phyloP scores from a whole-genome alignment of 129 eudicot genomes.

The Deinandra increscens region DNA sequence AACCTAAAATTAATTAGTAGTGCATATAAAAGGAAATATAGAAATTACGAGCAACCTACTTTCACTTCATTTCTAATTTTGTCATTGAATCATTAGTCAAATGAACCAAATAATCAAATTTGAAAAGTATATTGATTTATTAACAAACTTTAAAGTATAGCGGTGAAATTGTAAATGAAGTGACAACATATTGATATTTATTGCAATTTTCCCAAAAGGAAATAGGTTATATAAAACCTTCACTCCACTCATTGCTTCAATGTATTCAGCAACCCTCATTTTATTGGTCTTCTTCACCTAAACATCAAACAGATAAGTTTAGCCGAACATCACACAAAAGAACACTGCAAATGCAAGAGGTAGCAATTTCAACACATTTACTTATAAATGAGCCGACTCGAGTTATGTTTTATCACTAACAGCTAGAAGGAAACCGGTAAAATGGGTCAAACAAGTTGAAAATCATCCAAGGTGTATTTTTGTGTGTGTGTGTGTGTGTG shows the following conservation, averaged over 20 bases:
- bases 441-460: not conserved
- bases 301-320: conserved; percentile 13
- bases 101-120: not conserved
- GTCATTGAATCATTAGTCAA: conserved; percentile 7
- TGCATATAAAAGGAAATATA: conserved; percentile 9
- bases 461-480: not conserved
- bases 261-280: conserved; percentile 60
- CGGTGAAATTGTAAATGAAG: not conserved
- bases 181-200: not conserved
- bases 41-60: not conserved
- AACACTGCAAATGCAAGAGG: not conserved
- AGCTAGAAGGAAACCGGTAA: not conserved
- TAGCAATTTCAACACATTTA: not conserved
- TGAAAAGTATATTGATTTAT: not conserved
- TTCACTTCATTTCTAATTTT: not conserved
- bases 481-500: no score
- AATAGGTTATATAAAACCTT: conserved; percentile 33
- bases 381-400: not conserved
- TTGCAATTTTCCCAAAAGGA: not conserved
- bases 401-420: not conserved
- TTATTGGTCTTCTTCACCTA: conserved; percentile 58
- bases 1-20: not conserved
- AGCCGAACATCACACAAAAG: not conserved
- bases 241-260: conserved; percentile 53
- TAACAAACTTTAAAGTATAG: not conserved